Conservation (phyloP, 305 asterid species). For the Fraxinus floribunda region DNA sequence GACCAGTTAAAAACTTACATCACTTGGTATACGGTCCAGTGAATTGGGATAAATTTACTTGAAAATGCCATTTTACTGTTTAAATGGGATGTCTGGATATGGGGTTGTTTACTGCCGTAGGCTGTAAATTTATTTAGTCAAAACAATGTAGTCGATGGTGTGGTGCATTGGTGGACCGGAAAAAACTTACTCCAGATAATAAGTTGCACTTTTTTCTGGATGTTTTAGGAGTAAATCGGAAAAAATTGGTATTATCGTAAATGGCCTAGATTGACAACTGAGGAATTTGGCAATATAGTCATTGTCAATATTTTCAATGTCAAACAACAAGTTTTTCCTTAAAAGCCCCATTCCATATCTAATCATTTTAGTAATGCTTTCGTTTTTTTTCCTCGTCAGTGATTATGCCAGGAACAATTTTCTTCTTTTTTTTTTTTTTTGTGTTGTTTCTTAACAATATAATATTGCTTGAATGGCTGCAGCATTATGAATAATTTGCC, state of each 20-base stretch:
- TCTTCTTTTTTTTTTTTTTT: no score
- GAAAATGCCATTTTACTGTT: constrained; percentile 2
- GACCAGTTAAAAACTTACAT: neutral
- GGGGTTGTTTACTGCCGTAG: neutral
- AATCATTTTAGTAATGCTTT: neutral
- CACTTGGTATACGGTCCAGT: neutral
- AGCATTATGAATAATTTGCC: neutral
- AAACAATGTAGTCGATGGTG: neutral
- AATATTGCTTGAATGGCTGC: neutral
- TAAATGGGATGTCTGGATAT: neutral
- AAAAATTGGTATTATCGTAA: neutral
- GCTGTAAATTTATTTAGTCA: neutral
- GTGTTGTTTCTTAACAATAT: neutral
- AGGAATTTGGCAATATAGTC: neutral
- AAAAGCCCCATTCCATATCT: neutral
- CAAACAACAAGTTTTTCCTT: neutral
- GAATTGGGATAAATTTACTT: neutral
- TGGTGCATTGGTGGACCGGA: neutral
- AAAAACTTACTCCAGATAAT: neutral
- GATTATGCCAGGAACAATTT: neutral
- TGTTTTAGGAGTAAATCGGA: neutral
- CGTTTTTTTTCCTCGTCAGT: neutral
- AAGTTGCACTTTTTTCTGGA: neutral
- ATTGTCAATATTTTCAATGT: neutral
- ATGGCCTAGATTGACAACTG: neutral